These are phyloP conservation scores for Drechmeria coniospora DNA, from an alignment of 2,329 filamentous ascomycete genomes.

Conservation along the genomic window DNA sequence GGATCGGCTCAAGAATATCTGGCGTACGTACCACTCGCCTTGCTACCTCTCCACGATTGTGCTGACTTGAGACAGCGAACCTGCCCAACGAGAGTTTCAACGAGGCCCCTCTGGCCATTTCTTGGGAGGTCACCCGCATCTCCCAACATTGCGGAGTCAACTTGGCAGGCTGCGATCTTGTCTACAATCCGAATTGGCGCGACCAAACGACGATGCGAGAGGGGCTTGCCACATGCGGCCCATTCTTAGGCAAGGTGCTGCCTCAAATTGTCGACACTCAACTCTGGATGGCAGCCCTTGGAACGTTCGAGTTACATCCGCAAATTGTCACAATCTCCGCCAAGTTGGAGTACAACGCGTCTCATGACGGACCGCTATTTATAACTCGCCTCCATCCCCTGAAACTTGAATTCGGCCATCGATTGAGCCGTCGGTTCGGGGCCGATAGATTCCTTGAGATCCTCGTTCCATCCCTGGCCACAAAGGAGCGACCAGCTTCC, in stretches of 20 bases:
- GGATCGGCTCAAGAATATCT: slow-evolving; percentile 19
- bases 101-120: slow-evolving; percentile 29
- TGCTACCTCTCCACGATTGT: neutral
- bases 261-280: slow-evolving; percentile 28
- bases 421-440: slow-evolving; percentile 39
- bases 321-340: too few relatives aligned
- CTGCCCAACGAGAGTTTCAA: slow-evolving; percentile 23
- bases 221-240: slow-evolving; percentile 20
- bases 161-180: slow-evolving; percentile 17
- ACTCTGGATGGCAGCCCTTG: slow-evolving; percentile 30
- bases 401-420: slow-evolving; percentile 31
- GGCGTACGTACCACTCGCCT: slow-evolving; percentile 24
- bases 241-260: slow-evolving; percentile 28
- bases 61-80: slow-evolving; percentile 13
- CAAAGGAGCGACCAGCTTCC: slow-evolving; percentile 10
- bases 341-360: slow-evolving; percentile 21
- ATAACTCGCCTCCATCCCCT: slow-evolving; percentile 31
- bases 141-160: slow-evolving; percentile 29
- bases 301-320: slow-evolving; percentile 19
- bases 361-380: slow-evolving; percentile 25
- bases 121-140: slow-evolving; percentile 37
- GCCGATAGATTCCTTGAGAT: slow-evolving; percentile 43
- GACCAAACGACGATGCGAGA: slow-evolving; percentile 28
- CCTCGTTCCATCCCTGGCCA: slow-evolving; percentile 27
- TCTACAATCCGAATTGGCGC: slow-evolving; percentile 23